Evolutionary conservation across 1,284 basidiomycete species (phyloP).

Genomic region (Moesziomyces antarcticus): DNA sequence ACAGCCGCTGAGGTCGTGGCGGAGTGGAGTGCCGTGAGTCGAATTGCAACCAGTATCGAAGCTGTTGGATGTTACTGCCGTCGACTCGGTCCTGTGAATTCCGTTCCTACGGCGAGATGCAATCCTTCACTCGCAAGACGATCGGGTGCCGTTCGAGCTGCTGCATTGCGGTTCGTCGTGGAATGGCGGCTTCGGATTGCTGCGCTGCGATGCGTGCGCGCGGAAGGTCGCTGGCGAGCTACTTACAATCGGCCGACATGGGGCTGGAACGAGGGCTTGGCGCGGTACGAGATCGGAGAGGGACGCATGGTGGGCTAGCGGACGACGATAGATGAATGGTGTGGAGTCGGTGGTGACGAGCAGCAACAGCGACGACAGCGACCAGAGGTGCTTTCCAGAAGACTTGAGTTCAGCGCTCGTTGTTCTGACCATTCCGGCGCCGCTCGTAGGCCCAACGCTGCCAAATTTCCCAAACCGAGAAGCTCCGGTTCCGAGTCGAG

Average conservation of each 20-base stretch:
- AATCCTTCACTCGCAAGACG: neutral
- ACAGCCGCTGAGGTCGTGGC: no score
- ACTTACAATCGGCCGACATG: conserved; percentile 61
- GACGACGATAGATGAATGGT: conserved; percentile 1
- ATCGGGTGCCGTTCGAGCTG: neutral
- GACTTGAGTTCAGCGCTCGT: conserved; percentile 3
- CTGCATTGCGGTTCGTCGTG: conserved; percentile 7
- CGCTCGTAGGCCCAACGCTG: neutral
- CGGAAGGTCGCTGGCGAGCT: no score
- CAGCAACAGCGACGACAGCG: conserved; percentile 1
- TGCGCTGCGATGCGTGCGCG: no score
- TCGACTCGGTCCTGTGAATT: no score
- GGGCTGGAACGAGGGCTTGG: conserved; percentile 60
- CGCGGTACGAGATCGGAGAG: conserved; percentile 34
- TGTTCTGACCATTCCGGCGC: neutral
- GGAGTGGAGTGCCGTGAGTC: neutral
- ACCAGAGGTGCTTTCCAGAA: conserved; percentile 4
- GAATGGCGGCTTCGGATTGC: no score
- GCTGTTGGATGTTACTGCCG: neutral
- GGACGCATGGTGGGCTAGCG: conserved; percentile 31
- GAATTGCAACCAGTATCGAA: neutral
- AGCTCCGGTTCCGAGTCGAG: conserved; percentile 33
- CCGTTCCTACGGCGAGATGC: no score
- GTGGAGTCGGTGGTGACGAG: conserved; percentile 1
- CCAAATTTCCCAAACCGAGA: conserved; percentile 23